Evolutionary conservation across 106 monocot genomes (phyloP).

Genomic region (Alisma plantagoaquatica): DNA sequence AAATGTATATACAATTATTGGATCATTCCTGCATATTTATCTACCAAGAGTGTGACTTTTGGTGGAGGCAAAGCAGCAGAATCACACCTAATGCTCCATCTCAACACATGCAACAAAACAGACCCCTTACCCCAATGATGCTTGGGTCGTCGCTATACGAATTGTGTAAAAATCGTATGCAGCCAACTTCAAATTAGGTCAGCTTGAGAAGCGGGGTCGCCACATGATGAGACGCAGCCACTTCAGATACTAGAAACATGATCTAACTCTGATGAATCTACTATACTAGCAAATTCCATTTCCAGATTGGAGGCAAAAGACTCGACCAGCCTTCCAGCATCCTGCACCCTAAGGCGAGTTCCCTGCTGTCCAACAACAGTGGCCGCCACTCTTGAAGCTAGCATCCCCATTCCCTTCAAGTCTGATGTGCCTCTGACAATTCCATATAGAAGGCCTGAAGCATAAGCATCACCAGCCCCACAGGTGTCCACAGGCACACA

Average conservation of each 20-base stretch:
- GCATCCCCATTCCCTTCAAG: slow-evolving; percentile 71
- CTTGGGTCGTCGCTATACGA: too few species aligned
- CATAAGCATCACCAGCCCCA: slow-evolving; percentile 93
- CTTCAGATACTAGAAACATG: slow-evolving; percentile 20
- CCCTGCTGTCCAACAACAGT: slow-evolving; percentile 90
- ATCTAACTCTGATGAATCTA: slow-evolving; percentile 37
- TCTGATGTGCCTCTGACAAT: slow-evolving; percentile 71
- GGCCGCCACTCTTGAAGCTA: slow-evolving; percentile 84
- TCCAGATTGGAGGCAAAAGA: slow-evolving; percentile 49
- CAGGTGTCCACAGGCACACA: slow-evolving; percentile 76
- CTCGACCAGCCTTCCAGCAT: slow-evolving; percentile 52
- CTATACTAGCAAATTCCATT: slow-evolving; percentile 29
- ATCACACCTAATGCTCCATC: too few species aligned
- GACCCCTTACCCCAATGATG: too few species aligned
- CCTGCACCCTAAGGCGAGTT: slow-evolving; percentile 66
- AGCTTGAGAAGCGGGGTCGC: too few species aligned
- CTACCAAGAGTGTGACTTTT: too few species aligned
- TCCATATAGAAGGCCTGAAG: slow-evolving; percentile 76
- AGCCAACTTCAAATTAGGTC: too few species aligned
- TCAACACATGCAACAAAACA: too few species aligned
- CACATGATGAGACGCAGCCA: too few species aligned
- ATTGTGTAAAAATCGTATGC: too few species aligned
- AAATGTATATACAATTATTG: too few species aligned
- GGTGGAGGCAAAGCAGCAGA: too few species aligned
- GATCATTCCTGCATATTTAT: too few species aligned